These are phyloP conservation scores for Sugiyamaella qingdaonensis DNA, from an alignment of 805 yeast species.

Conservation along the genomic window DNA sequence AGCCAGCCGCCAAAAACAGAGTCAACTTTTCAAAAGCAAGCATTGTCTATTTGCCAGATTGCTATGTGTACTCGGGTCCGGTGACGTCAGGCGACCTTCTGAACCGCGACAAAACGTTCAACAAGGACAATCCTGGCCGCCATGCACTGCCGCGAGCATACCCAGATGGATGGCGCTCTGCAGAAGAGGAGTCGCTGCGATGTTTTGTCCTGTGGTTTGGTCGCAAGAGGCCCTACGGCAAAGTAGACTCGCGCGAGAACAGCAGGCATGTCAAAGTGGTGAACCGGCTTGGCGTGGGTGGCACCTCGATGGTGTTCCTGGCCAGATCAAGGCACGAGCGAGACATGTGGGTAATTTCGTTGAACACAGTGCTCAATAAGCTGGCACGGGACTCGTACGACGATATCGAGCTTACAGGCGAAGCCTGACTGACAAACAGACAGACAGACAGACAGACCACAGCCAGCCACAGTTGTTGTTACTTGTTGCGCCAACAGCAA, in stretches of 20 bases:
- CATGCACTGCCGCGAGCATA: conserved; percentile 66
- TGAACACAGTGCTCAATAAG: conserved; percentile 32
- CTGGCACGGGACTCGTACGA: conserved; percentile 17
- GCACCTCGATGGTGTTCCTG: conserved; percentile 68
- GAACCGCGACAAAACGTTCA: conserved; percentile 41
- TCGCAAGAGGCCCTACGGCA: conserved; percentile 39
- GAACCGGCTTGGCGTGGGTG: conserved; percentile 59
- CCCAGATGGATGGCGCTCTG: conserved; percentile 77
- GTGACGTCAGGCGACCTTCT: conserved; percentile 56
- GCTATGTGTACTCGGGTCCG: conserved; percentile 74
- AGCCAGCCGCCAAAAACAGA: conserved; percentile 45
- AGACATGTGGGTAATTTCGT: conserved; percentile 68
- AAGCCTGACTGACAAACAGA: too few species aligned
- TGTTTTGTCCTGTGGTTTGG: conserved; percentile 87
- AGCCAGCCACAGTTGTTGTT: neutral
- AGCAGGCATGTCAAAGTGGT: conserved; percentile 32
- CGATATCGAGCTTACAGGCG: conserved; percentile 18
- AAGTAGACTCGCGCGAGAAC: neutral
- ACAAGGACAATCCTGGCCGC: conserved; percentile 49
- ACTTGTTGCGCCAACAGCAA: neutral
- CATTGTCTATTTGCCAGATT: conserved; percentile 58
- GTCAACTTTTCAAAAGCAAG: conserved; percentile 49
- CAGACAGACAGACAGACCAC: too few species aligned
- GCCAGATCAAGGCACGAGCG: conserved; percentile 78
- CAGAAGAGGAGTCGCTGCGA: conserved; percentile 69